Evolutionary conservation across 257 asterid species (phyloP).

Genomic region (Ophiorrhiza pumila): DNA sequence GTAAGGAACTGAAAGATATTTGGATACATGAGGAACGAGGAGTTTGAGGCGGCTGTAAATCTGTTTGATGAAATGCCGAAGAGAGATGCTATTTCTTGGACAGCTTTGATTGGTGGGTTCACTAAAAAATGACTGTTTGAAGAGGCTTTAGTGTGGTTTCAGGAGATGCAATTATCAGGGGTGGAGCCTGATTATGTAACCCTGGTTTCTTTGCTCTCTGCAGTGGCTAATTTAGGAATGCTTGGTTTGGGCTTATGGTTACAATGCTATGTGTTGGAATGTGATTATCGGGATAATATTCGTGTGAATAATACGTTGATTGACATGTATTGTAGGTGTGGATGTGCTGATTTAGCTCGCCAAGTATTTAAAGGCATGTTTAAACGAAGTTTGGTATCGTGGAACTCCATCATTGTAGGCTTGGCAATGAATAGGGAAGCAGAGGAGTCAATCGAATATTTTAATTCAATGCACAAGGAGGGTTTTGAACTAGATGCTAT

Average conservation of each 20-base stretch:
- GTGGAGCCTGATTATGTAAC: slow-evolving; percentile 65
- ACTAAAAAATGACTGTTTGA: slow-evolving; percentile 48
- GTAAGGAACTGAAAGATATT: too few species aligned
- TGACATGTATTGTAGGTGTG: slow-evolving; percentile 80
- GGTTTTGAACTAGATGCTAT: slow-evolving; percentile 62
- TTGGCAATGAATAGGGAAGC: slow-evolving; percentile 63
- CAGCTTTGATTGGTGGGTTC: slow-evolving; percentile 67
- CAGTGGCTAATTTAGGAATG: slow-evolving; percentile 64
- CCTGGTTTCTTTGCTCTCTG: slow-evolving; percentile 54
- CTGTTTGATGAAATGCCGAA: slow-evolving; percentile 75
- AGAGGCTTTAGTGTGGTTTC: slow-evolving; percentile 66
- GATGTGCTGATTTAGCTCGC: slow-evolving; percentile 55
- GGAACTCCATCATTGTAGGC: slow-evolving; percentile 76
- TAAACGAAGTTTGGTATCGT: slow-evolving; percentile 57
- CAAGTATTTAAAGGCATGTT: slow-evolving; percentile 59
- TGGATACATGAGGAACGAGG: slow-evolving; percentile 60
- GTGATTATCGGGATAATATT: slow-evolving; percentile 31
- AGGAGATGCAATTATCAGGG: slow-evolving; percentile 53
- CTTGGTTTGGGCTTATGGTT: slow-evolving; percentile 72
- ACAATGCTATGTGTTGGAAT: slow-evolving; percentile 41
- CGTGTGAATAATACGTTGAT: slow-evolving; percentile 57
- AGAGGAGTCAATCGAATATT: slow-evolving; percentile 48
- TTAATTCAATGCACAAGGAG: slow-evolving; percentile 40
- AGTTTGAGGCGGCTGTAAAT: slow-evolving; percentile 41
- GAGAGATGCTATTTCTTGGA: slow-evolving; percentile 73